A percentile compares a stretch with the other conserved stretches of the same genome.
Evolutionary conservation across 2,329 filamentous ascomycete genomes (phyloP).

Genomic region (Penicillium sp.): DNA sequence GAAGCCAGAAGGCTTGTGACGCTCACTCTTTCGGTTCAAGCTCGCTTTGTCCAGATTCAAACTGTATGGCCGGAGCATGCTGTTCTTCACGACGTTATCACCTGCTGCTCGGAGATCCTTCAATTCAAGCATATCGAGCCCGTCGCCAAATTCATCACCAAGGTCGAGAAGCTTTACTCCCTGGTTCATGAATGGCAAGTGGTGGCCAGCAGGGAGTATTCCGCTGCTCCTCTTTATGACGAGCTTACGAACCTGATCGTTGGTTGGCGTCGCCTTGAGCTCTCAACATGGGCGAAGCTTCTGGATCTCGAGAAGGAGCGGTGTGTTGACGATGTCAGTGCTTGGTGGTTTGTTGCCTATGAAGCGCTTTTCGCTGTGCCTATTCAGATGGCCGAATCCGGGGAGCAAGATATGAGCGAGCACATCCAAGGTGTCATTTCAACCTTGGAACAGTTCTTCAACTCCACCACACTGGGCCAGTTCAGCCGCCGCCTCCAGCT

Average conservation of each 20-base stretch:
- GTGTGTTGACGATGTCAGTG: slow-evolving; percentile 70
- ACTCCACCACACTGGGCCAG: slow-evolving; percentile 74
- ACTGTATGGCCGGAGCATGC: slow-evolving; percentile 66
- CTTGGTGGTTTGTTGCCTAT: slow-evolving; percentile 97
- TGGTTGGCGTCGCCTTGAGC: slow-evolving; percentile 82
- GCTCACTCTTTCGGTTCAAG: slow-evolving; percentile 64
- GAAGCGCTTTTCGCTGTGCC: slow-evolving; percentile 79
- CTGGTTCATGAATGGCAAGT: slow-evolving; percentile 92
- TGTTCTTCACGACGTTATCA: slow-evolving; percentile 72
- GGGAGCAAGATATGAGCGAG: slow-evolving; percentile 55
- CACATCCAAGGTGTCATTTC: slow-evolving; percentile 68
- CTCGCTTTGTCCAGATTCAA: slow-evolving; percentile 67
- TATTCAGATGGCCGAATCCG: slow-evolving; percentile 58
- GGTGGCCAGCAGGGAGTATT: slow-evolving; percentile 77
- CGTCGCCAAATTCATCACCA: slow-evolving; percentile 77
- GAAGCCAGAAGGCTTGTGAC: slow-evolving; percentile 70
- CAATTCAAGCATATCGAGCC: slow-evolving; percentile 75
- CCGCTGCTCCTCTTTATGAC: slow-evolving; percentile 66
- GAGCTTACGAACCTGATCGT: slow-evolving; percentile 75
- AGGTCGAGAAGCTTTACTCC: slow-evolving; percentile 79
- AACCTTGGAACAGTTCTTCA: slow-evolving; percentile 74
- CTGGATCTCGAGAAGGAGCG: slow-evolving; percentile 78
- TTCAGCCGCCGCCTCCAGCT: slow-evolving; percentile 68
- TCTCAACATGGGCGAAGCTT: slow-evolving; percentile 85
- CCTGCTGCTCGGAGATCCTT: slow-evolving; percentile 69